Base-by-base conservation (phyloP, 75 land plant genomes). In the Isoetes taiwanensis region DNA sequence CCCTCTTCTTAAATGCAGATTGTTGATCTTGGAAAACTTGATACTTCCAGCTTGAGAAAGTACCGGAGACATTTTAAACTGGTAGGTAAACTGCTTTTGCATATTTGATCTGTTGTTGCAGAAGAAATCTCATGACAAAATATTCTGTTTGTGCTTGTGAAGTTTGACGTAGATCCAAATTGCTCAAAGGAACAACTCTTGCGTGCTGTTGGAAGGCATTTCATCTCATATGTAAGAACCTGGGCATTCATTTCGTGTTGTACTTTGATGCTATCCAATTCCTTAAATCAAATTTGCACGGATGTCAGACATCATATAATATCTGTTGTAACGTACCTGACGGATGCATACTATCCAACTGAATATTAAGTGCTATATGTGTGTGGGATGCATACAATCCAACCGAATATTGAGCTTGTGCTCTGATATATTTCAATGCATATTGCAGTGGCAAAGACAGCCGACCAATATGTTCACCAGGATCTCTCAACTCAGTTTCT, bases 11-110 rank as follows among this genome's bases (percentile, higher is more conserved):
- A n/a, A n/a, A n/a, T 66, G 55, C 84, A 90, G 97, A 83, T 64
- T 23, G 83, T 91, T 65, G 88, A 91, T 61, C 73, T 91, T 0
- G 78, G 97, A 71, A 91, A 86, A 55, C 71, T 91, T 35, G 97
- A 83, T 63, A 91, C 83, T 62, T 78, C 68, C 37, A 84, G 87
- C 20, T 46, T 90, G 41, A 77, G 86, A 93, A 78, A 77, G 69
- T 90, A 90, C 72, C 76, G 75, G 79, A 80, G 78, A 10, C 87
- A 88, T 61, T 90, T 86, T 52, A 83, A 90, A 32, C 84, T 90
- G 54, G 97, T 86, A 46, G 23, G 50, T n/a, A n/a, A n/a, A n/a
- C n/a, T n/a, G n/a, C n/a, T n/a, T n/a, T n/a, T n/a, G n/a, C n/a
- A n/a, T n/a, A n/a, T n/a, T n/a, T n/a, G n/a, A n/a, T n/a, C n/a